A percentile compares a stretch with the other conserved stretches of the same genome.
These are phyloP conservation scores for Pestalotiopsis sp. DNA, from an alignment of 2,329 filamentous ascomycete species.

Conservation along the genomic window DNA sequence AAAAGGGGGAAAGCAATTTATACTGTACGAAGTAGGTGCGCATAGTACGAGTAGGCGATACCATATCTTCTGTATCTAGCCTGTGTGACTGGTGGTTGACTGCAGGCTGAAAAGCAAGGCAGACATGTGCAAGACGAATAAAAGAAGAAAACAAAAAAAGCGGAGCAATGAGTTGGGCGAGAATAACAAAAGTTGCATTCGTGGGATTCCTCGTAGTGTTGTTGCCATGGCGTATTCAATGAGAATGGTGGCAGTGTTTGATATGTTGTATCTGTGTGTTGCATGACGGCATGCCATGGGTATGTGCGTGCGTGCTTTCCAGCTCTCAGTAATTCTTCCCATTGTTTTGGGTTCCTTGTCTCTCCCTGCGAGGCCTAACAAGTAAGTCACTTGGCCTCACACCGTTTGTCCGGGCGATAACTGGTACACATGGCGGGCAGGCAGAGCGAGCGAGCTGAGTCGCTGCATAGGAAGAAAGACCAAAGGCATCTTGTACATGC, in stretches of 20 bases:
- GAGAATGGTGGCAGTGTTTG: slow-evolving; percentile 2
- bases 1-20: not conserved
- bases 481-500: no score
- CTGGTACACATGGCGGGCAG: no score
- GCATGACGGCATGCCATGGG: not conserved
- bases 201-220: not conserved
- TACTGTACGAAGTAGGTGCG: not conserved
- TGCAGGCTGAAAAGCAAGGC: not conserved
- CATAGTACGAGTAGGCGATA: not conserved
- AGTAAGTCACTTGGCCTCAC: no score
- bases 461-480: no score
- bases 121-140: not conserved
- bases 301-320: not conserved
- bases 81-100: not conserved
- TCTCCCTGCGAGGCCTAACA: not conserved
- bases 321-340: not conserved
- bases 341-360: not conserved
- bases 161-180: not conserved
- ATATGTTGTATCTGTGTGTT: not conserved
- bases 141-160: not conserved
- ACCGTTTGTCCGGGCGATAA: no score
- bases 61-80: not conserved
- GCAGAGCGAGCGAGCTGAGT: no score
- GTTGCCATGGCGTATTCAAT: not conserved
- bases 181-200: not conserved